Evolutionary conservation across 2,329 filamentous ascomycete genomes (phyloP).

Genomic region (Colletotrichum karsti): DNA sequence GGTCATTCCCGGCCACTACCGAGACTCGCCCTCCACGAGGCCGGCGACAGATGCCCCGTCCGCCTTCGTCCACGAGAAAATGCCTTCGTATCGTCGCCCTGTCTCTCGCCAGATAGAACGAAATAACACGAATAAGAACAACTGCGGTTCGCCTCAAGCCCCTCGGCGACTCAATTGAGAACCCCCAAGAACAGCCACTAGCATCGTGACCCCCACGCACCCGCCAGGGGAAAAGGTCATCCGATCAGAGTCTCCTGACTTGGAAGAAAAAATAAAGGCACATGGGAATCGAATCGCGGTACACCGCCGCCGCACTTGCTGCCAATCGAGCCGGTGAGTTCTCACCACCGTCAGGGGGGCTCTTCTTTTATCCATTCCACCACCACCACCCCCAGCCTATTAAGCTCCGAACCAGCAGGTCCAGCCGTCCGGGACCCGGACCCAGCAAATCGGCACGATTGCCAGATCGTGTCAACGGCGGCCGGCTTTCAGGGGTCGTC

Average conservation of each 20-base stretch:
- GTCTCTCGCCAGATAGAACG: not conserved
- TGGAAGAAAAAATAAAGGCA: not conserved
- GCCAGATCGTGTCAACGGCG: slow-evolving; percentile 22
- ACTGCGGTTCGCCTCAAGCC: not conserved
- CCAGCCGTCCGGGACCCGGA: slow-evolving; percentile 18
- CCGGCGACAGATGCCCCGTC: not conserved
- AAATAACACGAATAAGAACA: not conserved
- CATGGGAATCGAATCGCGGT: not conserved
- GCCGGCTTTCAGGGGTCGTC: not conserved
- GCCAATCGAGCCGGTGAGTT: not conserved
- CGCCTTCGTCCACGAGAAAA: not conserved
- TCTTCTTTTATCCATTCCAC: not conserved
- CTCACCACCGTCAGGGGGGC: not conserved
- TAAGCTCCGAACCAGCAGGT: slow-evolving; percentile 16
- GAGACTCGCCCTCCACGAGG: not conserved
- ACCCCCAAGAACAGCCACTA: not conserved
- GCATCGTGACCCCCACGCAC: slow-evolving; percentile 17
- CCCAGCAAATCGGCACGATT: slow-evolving; percentile 28
- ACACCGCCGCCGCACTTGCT: slow-evolving; percentile 11
- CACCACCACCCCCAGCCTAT: not conserved
- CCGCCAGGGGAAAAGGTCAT: slow-evolving; percentile 15
- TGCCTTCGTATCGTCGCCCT: not conserved
- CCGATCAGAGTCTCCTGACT: slow-evolving; percentile 19
- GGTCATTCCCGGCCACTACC: not conserved
- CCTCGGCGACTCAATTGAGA: not conserved